A percentile compares a stretch with the other conserved stretches of the same genome.
Conservation (phyloP, 2,329 filamentous ascomycete species). For the Septoria petroselini region DNA sequence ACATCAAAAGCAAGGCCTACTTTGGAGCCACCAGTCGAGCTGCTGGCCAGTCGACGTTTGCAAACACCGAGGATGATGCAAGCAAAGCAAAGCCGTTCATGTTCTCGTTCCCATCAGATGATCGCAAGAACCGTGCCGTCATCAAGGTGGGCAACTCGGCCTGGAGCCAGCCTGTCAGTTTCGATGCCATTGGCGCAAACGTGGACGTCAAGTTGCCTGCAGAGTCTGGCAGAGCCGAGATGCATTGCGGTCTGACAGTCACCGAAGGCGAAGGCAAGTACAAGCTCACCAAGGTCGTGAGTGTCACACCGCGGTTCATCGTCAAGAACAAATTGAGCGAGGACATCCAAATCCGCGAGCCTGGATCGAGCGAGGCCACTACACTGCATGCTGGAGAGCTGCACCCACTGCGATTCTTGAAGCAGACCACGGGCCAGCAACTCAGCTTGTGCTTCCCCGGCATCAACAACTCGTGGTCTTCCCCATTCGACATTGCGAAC, state of each 20-base stretch:
- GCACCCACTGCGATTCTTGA: conserved; percentile 84
- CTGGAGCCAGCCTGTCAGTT: conserved; percentile 97
- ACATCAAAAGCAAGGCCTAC: conserved; percentile 84
- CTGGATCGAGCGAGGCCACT: conserved; percentile 82
- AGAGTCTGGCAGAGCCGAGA: conserved; percentile 67
- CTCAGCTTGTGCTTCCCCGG: conserved; percentile 89
- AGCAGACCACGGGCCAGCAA: conserved; percentile 79
- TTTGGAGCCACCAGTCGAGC: conserved; percentile 77
- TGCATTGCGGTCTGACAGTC: conserved; percentile 86
- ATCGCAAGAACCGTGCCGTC: conserved; percentile 84
- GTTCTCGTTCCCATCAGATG: conserved; percentile 88
- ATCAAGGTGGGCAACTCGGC: conserved; percentile 84
- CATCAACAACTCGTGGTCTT: conserved; percentile 95
- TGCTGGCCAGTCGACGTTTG: conserved; percentile 71
- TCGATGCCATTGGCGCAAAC: conserved; percentile 93
- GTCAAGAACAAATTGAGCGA: conserved; percentile 90
- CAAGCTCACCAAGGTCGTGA: conserved; percentile 94
- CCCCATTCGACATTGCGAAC: conserved; percentile 95
- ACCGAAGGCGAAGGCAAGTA: conserved; percentile 94
- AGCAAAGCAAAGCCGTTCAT: conserved; percentile 85
- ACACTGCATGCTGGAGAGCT: conserved; percentile 74
- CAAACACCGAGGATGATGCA: conserved; percentile 53
- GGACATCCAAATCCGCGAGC: conserved; percentile 84
- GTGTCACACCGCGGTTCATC: conserved; percentile 86
- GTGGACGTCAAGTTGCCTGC: conserved; percentile 83